Percentiles rank a stretch among this genome's conserved stretches.
Evolutionary conservation across 2,329 filamentous ascomycete genomes (phyloP).

Genomic region (Fusarium armeniacum): DNA sequence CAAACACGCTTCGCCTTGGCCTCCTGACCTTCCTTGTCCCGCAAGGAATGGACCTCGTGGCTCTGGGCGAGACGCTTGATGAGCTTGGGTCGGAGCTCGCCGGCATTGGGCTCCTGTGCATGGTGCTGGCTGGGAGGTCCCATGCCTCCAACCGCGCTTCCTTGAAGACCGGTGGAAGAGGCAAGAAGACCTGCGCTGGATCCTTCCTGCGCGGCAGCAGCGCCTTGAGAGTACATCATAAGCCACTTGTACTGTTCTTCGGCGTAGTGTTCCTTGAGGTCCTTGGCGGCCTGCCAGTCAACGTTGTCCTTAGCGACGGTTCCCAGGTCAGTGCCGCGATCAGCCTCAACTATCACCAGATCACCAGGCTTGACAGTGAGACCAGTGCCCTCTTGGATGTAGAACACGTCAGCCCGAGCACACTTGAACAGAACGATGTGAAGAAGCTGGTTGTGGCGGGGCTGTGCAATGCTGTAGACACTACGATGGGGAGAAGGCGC

Average conservation of each 20-base stretch:
- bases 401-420: conserved; percentile 94
- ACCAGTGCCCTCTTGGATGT: conserved; percentile 95
- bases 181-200: conserved; percentile 73
- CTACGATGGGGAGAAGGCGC: conserved; percentile 72
- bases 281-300: conserved; percentile 87
- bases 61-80: conserved; percentile 95
- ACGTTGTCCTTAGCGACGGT: conserved; percentile 92
- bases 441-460: conserved; percentile 76
- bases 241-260: conserved; percentile 98
- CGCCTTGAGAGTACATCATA: conserved; percentile 96
- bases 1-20: conserved; percentile 97
- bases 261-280: conserved; percentile 89
- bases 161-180: conserved; percentile 73
- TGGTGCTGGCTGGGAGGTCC: conserved; percentile 80
- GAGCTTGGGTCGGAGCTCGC: conserved; percentile 92
- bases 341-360: conserved; percentile 96
- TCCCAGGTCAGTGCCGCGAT: conserved; percentile 94
- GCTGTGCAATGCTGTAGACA: conserved; percentile 72
- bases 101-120: conserved; percentile 76
- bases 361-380: conserved; percentile 91
- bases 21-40: conserved; percentile 97
- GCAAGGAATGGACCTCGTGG: conserved; percentile 88
- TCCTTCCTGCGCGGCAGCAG: conserved; percentile 72
- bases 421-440: conserved; percentile 98
- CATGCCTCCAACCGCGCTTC: conserved; percentile 82